Evolutionary conservation across 768 basidiomycete species (phyloP).

Genomic region (Leccinellum rugosiceps): DNA sequence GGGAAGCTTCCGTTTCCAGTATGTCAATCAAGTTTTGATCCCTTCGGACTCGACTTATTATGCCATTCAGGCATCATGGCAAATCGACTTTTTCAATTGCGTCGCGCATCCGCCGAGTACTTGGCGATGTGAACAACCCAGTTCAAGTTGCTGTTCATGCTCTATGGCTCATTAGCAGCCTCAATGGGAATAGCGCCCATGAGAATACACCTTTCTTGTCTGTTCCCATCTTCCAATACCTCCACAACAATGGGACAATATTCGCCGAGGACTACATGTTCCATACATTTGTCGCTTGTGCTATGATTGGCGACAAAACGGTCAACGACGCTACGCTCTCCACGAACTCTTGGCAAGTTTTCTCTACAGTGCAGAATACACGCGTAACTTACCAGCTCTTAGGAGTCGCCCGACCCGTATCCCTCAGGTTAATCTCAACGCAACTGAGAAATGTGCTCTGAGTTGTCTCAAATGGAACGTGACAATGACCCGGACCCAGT

Average conservation of each 20-base stretch:
- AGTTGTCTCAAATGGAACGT: slow-evolving; percentile 22
- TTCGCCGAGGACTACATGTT: slow-evolving; percentile 35
- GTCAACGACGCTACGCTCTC: slow-evolving; percentile 32
- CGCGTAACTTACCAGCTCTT: slow-evolving; percentile 4
- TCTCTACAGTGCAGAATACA: background rate
- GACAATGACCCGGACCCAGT: slow-evolving; percentile 17
- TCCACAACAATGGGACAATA: slow-evolving; percentile 26
- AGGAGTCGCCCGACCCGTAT: slow-evolving; percentile 24
- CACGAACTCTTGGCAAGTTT: slow-evolving; percentile 30
- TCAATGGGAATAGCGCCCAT: slow-evolving; percentile 15
- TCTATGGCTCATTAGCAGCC: slow-evolving; percentile 32
- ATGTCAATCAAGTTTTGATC: slow-evolving; percentile 3
- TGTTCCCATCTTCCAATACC: slow-evolving; percentile 28
- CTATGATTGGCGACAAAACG: slow-evolving; percentile 35
- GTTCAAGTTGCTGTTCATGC: slow-evolving; percentile 28
- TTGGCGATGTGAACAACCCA: slow-evolving; percentile 25
- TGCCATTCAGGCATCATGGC: slow-evolving; percentile 16
- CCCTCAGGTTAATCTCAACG: slow-evolving; percentile 21
- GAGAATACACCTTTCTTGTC: slow-evolving; percentile 25
- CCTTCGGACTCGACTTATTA: background rate
- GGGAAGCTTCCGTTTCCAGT: slow-evolving; percentile 20
- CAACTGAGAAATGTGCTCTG: slow-evolving; percentile 22
- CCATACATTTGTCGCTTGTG: slow-evolving; percentile 32
- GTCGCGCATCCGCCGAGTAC: slow-evolving; percentile 19
- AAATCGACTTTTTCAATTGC: slow-evolving; percentile 9